Base-by-base conservation (phyloP, 2,329 filamentous ascomycete genomes). In the Akanthomyces muscarius region DNA sequence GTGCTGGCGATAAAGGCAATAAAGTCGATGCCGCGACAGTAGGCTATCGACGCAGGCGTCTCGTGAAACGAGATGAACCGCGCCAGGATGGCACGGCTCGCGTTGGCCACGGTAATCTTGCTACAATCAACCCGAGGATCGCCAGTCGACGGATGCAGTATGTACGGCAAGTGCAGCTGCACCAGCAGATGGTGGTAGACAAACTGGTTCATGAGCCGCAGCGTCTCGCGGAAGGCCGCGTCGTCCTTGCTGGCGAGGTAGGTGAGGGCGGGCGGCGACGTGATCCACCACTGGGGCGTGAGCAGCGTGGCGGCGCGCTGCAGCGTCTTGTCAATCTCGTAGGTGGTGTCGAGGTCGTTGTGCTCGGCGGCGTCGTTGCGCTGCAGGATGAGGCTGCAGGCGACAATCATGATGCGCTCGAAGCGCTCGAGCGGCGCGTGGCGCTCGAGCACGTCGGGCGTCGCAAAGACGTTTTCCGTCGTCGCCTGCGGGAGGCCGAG, bases 111-210 rank as follows among this genome's bases (percentile, higher is more conserved):
- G 0, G 68, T 67, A 1, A 75, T 73, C 54, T 77, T 80, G 67
- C 78, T 82, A 65, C 81, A 80, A 25, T 80, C 77, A 60, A 77
- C 79, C 5, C 73, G 72, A 4, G 69, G 67, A 4, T 74, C 72
- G 1, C 70, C 67, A 1, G 73, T 68, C 42, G 73, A 67, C 14
- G 73, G 76, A 5, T 42, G 7, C 10, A 85, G 71, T 68, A 86
- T 76, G 64, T 81, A 84, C 0, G 83, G 83, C 4, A 86, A 72
- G 63, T 86, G 83, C 0, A 85, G 73, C 5, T 81, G 76, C n/a
- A 82, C 74, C 1, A 84, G 67, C 1, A 85, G 73, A 53, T 80
- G 76, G 61, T 82, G 78, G 64, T 85, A 80, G 44, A 78, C 74
- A 50, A 85, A 74, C 56, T 85, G 83, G 21, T 78, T 70, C 65